Percentiles rank a stretch among this genome's conserved stretches.
Evolutionary conservation across 2,329 filamentous ascomycete species (phyloP).

Genomic region (Sclerotinia trifoliorum): DNA sequence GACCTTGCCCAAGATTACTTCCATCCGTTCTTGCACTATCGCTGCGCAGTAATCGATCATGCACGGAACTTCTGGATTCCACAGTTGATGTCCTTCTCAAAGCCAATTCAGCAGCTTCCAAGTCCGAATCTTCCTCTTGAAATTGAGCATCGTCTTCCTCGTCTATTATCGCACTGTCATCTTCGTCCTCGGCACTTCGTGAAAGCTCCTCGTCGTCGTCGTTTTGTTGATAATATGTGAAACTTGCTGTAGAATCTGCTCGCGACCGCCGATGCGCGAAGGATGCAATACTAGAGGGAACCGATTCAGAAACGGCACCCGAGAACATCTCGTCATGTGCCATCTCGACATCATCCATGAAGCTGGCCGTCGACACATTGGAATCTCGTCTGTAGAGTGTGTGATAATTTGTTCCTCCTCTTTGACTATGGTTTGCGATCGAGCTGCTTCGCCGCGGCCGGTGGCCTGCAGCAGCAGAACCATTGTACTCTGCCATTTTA

Average conservation of each 20-base stretch:
- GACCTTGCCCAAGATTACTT: constrained; percentile 59
- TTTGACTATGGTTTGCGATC: constrained; percentile 34
- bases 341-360: constrained; percentile 98
- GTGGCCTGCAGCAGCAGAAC: constrained; percentile 32
- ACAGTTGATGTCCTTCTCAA: constrained; percentile 63
- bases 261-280: constrained; percentile 82
- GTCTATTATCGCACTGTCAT: constrained; percentile 43
- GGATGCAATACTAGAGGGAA: constrained; percentile 90
- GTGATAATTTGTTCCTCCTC: constrained; percentile 33
- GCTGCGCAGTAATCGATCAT: constrained; percentile 66
- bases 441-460: constrained; percentile 38
- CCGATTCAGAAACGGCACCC: constrained; percentile 88
- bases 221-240: constrained; percentile 81
- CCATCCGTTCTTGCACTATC: constrained; percentile 68
- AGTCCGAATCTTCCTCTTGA: constrained; percentile 38
- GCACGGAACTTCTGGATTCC: constrained; percentile 55
- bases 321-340: constrained; percentile 94
- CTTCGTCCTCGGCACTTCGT: constrained; percentile 42
- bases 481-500: constrained; percentile 35
- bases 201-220: constrained; percentile 49
- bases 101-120: constrained; percentile 41
- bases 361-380: constrained; percentile 72
- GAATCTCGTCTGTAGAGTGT: constrained; percentile 63
- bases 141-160: constrained; percentile 42
- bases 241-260: constrained; percentile 83